Evolutionary conservation across 345 rosid species (phyloP), one percentile per base, ranked within the genome.

Genomic region (Citrus sp.): DNA sequence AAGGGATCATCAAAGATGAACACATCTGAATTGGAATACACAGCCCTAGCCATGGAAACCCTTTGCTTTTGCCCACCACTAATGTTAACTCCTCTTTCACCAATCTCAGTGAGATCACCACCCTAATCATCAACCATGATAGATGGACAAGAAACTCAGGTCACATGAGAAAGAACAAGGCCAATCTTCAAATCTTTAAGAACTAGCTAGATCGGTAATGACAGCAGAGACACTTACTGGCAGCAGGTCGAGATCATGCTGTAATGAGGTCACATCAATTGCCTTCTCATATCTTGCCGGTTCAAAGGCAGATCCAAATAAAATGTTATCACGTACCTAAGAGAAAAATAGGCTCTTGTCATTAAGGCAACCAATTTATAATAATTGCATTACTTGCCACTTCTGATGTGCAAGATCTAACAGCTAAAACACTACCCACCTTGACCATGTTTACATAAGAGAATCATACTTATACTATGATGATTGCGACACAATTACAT

Each of bases 21-120:
- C 32, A 96, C 95, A 78, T 96, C 98, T 60, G 99, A 89, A 87
- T 92, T 82, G 79, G 99, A 90, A 83, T 94, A 96, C 42, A 92
- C 92, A 37, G 99, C 99, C 82, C 99, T 88, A 72, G 98, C 99
- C 99, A 96, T 89, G 70, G 99, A 96, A 80, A 96, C 98, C 89
- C 99, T 91, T 85, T 96, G 99, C 87, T 96, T 96, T 85, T 96
- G 99, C 80, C 99, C 99, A 84, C 99, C 99, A 82, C 99, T 96
- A 73, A 96, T 96, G 84, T 94, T 96, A 59, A 96, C 99, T 71
- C 99, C 99, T 87, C 99, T 94, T 87, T 96, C 99, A 81, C 99
- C 99, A 85, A 96, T 96, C 95, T 96, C 99, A 6, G 99, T 96
- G 62, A 96, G 93, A 90, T 96, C 99, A 83, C 98, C 98, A 35